phyloP scores from a whole-genome alignment of 129 eudicot genomes.

The Chrysanthemum seticuspe region DNA sequence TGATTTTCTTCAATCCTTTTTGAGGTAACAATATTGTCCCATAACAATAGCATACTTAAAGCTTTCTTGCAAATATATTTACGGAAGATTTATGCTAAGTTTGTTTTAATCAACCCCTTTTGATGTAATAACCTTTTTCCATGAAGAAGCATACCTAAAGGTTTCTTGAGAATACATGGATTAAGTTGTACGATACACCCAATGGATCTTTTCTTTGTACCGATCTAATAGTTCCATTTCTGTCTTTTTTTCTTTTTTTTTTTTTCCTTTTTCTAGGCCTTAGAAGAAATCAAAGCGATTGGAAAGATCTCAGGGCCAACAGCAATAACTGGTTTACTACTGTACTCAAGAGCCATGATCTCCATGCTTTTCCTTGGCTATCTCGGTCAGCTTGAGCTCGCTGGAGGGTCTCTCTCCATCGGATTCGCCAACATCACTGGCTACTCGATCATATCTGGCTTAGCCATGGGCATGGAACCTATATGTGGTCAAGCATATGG shows the following conservation, averaged over 20 bases:
- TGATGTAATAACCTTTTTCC: slow-evolving; percentile 5
- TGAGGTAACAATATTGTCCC: slow-evolving; percentile 9
- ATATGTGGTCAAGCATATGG: slow-evolving; percentile 94
- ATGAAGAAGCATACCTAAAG: neutral
- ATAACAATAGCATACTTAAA: neutral
- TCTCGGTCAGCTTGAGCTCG: slow-evolving; percentile 83
- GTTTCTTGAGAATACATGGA: slow-evolving; percentile 14
- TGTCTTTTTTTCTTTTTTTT: slow-evolving; percentile 2
- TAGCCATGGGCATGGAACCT: slow-evolving; percentile 99
- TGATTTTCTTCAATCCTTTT: neutral
- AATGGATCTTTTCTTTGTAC: neutral
- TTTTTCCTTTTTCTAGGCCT: slow-evolving; percentile 39
- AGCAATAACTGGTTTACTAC: slow-evolving; percentile 67
- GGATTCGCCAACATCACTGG: slow-evolving; percentile 94
- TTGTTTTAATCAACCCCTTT: neutral
- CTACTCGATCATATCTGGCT: slow-evolving; percentile 82
- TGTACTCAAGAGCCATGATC: slow-evolving; percentile 86
- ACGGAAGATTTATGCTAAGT: neutral
- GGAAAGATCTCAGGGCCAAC: slow-evolving; percentile 87
- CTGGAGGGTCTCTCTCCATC: slow-evolving; percentile 86
- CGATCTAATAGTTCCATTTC: neutral
- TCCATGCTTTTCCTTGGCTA: slow-evolving; percentile 92
- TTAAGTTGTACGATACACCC: slow-evolving; percentile 8
- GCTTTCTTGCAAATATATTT: neutral
- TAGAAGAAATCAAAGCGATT: slow-evolving; percentile 79